Conservation (phyloP, 306 rosid genomes). For the Fragaria vesca region DNA sequence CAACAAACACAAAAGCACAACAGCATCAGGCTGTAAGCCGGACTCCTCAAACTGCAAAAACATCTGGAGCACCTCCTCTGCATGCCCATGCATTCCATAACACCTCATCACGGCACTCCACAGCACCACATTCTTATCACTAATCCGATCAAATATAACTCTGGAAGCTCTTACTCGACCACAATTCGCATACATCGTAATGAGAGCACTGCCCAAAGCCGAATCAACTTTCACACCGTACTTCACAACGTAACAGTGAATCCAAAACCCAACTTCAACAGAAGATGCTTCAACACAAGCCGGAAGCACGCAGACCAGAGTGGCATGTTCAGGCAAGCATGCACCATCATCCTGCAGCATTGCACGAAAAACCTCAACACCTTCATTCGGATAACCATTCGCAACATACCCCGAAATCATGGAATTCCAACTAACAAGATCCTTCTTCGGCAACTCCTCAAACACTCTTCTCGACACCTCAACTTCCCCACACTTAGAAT, state of each 20-base stretch:
- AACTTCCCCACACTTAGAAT: slow-evolving; percentile 54
- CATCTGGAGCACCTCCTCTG: slow-evolving; percentile 59
- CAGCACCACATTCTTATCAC: slow-evolving; percentile 42
- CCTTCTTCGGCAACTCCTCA: slow-evolving; percentile 47
- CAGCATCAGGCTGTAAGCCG: slow-evolving; percentile 46
- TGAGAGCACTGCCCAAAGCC: slow-evolving; percentile 57
- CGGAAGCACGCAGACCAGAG: slow-evolving; percentile 59
- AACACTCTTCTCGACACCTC: slow-evolving; percentile 51
- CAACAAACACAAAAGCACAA: slow-evolving; percentile 54
- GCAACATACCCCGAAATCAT: slow-evolving; percentile 61
- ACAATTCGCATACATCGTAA: slow-evolving; percentile 66
- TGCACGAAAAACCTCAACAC: slow-evolving; percentile 42
- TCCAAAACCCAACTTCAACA: slow-evolving; percentile 60
- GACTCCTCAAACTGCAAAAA: slow-evolving; percentile 43
- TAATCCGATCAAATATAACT: slow-evolving; percentile 43
- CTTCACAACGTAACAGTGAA: slow-evolving; percentile 63
- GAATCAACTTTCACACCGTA: slow-evolving; percentile 53
- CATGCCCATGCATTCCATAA: slow-evolving; percentile 65
- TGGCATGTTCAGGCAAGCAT: slow-evolving; percentile 51
- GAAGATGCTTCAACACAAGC: slow-evolving; percentile 60
- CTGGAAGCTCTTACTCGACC: slow-evolving; percentile 56
- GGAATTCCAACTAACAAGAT: slow-evolving; percentile 73
- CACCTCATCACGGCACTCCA: slow-evolving; percentile 80
- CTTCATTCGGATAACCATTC: slow-evolving; percentile 51
- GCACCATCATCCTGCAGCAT: slow-evolving; percentile 39